Evolutionary conservation across 352 stramenopile genomes (phyloP).

Genomic region (Halophytophthora polymorphica): DNA sequence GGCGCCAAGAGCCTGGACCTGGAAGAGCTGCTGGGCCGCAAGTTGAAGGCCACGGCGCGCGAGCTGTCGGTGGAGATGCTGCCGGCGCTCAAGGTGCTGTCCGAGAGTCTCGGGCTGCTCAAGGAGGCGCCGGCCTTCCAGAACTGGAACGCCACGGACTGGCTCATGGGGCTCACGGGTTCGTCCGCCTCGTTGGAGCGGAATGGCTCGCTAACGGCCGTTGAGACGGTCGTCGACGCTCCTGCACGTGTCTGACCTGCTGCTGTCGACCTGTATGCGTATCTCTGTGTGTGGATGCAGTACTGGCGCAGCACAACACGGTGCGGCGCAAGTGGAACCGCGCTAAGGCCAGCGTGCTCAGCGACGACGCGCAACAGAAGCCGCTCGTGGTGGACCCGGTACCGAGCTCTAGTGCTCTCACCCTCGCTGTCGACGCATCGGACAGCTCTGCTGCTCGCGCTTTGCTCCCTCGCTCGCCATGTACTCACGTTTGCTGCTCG

Average conservation of each 20-base stretch:
- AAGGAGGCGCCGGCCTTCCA: slow-evolving; percentile 53
- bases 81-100: slow-evolving; percentile 69
- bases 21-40: slow-evolving; percentile 20
- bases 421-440: slow-evolving; percentile 10
- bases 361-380: slow-evolving; percentile 26
- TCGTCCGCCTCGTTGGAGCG: background rate
- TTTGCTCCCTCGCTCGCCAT: background rate
- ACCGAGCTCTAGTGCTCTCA: background rate
- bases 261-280: too few species aligned
- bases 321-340: slow-evolving; percentile 21
- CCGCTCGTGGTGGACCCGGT: slow-evolving; percentile 23
- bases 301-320: slow-evolving; percentile 72
- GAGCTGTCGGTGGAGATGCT: slow-evolving; percentile 61
- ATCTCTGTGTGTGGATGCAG: slow-evolving; percentile 7
- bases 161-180: slow-evolving; percentile 74
- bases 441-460: too few species aligned
- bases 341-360: slow-evolving; percentile 15
- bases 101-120: slow-evolving; percentile 65
- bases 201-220: background rate
- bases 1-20: slow-evolving; percentile 6
- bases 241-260: too few species aligned
- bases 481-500: too few species aligned
- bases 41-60: slow-evolving; percentile 26
- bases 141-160: slow-evolving; percentile 75
- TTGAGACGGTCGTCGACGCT: too few species aligned